Conservation (phyloP, 169 alveolate species). For the Plasmodium adleri region DNA sequence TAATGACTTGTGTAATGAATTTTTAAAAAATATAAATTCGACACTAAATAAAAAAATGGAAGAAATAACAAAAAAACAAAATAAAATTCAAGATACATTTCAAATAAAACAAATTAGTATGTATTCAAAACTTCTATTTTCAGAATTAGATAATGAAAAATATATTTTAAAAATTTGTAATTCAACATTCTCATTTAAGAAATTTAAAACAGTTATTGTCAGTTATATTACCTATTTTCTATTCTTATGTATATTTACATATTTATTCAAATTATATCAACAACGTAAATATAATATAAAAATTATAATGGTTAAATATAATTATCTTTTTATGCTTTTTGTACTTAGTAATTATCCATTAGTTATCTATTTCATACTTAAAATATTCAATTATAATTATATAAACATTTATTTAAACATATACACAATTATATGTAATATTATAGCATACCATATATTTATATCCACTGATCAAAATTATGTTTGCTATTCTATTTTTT, state of each 20-base stretch:
- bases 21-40: constrained; percentile 39
- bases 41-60: constrained; percentile 20
- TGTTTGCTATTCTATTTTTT: constrained; percentile 46
- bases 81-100: constrained; percentile 43
- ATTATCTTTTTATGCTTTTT: constrained; percentile 73
- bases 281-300: constrained; percentile 29
- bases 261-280: constrained; percentile 61
- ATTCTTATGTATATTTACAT: constrained; percentile 49
- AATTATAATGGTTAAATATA: constrained; percentile 65
- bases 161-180: constrained; percentile 73
- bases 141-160: constrained; percentile 71
- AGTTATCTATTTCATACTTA: constrained; percentile 50
- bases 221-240: constrained; percentile 47
- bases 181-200: constrained; percentile 56
- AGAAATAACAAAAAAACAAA: constrained; percentile 42
- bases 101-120: constrained; percentile 65
- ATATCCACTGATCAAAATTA: constrained; percentile 58
- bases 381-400: constrained; percentile 64
- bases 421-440: constrained; percentile 52
- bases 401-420: constrained; percentile 62
- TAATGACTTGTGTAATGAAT: constrained; percentile 17
- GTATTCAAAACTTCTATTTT: constrained; percentile 55
- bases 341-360: constrained; percentile 61
- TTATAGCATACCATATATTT: constrained; percentile 64
- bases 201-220: constrained; percentile 36